phyloP scores from a whole-genome alignment of 257 asterid genomes.

The Solanum lycopersicoides region DNA sequence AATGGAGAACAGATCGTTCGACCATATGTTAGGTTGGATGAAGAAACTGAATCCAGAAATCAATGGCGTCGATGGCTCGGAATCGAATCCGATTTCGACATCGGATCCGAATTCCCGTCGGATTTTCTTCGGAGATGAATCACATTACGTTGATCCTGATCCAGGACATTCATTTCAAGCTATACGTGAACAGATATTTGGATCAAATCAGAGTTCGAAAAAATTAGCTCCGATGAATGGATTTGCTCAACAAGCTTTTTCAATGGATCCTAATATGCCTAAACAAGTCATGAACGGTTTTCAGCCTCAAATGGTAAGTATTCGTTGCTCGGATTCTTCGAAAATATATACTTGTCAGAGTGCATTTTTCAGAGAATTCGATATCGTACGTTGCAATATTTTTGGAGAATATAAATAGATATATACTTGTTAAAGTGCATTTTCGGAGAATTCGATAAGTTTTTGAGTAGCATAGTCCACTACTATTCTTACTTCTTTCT shows the following conservation, averaged over 20 bases:
- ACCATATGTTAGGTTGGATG: constrained; percentile 97
- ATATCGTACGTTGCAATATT: too few species aligned
- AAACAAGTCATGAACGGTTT: constrained; percentile 81
- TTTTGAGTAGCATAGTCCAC: too few species aligned
- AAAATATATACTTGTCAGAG: too few species aligned
- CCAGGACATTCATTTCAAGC: constrained; percentile 95
- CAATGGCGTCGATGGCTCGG: constrained; percentile 71
- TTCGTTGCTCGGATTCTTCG: neutral
- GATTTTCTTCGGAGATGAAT: constrained; percentile 28
- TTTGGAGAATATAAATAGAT: too few species aligned
- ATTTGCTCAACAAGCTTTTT: constrained; percentile 79
- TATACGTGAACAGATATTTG: constrained; percentile 76
- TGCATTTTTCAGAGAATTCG: too few species aligned
- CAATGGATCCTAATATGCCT: constrained; percentile 61
- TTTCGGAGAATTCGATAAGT: too few species aligned
- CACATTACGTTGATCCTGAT: constrained; percentile 84
- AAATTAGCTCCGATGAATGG: constrained; percentile 64
- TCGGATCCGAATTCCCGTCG: constrained; percentile 41
- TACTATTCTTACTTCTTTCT: neutral
- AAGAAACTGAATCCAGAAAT: constrained; percentile 71
- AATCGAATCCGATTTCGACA: constrained; percentile 40
- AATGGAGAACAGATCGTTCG: constrained; percentile 97
- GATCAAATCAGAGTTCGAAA: constrained; percentile 38
- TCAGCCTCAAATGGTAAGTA: constrained; percentile 53
- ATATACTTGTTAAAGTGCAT: too few species aligned